Base-by-base conservation (phyloP, 2,329 filamentous ascomycete species). In the Furcasterigmium sp. region DNA sequence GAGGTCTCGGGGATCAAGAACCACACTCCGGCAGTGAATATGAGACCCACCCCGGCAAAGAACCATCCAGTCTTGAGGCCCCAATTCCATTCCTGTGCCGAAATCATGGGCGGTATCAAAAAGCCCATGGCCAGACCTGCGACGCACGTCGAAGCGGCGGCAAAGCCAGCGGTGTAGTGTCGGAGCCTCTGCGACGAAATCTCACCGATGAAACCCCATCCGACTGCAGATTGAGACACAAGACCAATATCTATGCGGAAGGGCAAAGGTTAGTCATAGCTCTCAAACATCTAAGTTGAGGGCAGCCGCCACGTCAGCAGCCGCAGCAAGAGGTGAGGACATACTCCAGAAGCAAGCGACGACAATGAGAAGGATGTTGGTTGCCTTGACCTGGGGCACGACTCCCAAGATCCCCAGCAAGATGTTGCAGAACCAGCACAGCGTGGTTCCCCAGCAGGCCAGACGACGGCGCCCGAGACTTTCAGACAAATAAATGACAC, bases 121-220 rank as follows among this genome's bases (percentile, higher is more conserved):
- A 59, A 41, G 19, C 40, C 44, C 49, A 55, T 52, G 18, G 45
- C 32, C 8, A 51, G 28, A n/a, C 39, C 53, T 14, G 44, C 55
- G 18, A 47, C 53, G 14, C 44, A 52, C 20, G 47, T 54, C 4
- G 51, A 48, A 0, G 59, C 57, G 1, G 58, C 55, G n/a, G 53
- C 55, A 20, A 61, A 51, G 3, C 59, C 58, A 5, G 60, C 55
- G 0, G 61, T 63, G 13, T 56, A 58, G 1, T 55, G 53, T 1
- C 61, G 56, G 3, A 65, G 51, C 4, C 61, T 54, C 11, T 61
- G 58, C 0, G 63, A 59, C 0, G 63, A 64, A 7, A 65, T 62
- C 42, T 67, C 62, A 20, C 53, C 58, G 18, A 58, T 53, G 32
- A 57, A 57, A 2, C 55, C 56, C 51, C 54, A 61, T 8, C 56